Evolutionary conservation across 352 stramenopile genomes (phyloP), one percentile per base, ranked within the genome.

Genomic region (Globisporangium solare): DNA sequence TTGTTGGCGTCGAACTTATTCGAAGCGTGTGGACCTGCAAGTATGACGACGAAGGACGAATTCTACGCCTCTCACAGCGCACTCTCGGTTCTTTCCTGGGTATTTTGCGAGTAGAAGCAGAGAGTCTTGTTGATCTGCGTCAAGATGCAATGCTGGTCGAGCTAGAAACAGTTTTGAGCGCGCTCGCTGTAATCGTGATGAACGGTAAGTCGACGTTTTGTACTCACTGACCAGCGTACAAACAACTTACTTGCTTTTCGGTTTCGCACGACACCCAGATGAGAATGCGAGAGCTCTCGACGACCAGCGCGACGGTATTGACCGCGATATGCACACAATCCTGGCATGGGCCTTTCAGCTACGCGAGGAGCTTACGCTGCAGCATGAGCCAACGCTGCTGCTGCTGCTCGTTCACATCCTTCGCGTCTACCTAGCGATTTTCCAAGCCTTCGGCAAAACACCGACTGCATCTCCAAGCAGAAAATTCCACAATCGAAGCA

Each of bases 1-100:
- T 47, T 3, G 46, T 67, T 11, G 73, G 61, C 56, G 43, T 79
- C 8, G 64, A 76, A 41, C 45, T 79, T 13, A 27, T 75, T 0
- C 48, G 72, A 31, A 18, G 49, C 18, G 51, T 79, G 11, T 79
- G 70, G 70, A 32, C 74, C 15, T 52, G 50, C n/a, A 58, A 56
- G 48, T 74, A 70, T 32, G 64, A 79, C 56, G 61, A 52, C n/a
- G 61, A 72, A 40, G 70, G 67, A 3, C 59, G 62, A 46, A 43
- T 76, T 15, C 58, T 60, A 6, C 20, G 61, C 8, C 66, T 65
- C 0, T 12, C 55, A 18, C 3, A 51, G 2, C 56, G 56, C n/a
- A 32, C 66, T 21, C 20, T 73, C 32, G 52, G 67, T 0, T 58
- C 62, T 11, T 51, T 72, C 6, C 6, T 76, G 20, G 41, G 52